Percentiles rank a stretch among this genome's conserved stretches.
Evolutionary conservation across 176 grass and related monocot genomes (phyloP).

Genomic region (Cenchrus purpureus): DNA sequence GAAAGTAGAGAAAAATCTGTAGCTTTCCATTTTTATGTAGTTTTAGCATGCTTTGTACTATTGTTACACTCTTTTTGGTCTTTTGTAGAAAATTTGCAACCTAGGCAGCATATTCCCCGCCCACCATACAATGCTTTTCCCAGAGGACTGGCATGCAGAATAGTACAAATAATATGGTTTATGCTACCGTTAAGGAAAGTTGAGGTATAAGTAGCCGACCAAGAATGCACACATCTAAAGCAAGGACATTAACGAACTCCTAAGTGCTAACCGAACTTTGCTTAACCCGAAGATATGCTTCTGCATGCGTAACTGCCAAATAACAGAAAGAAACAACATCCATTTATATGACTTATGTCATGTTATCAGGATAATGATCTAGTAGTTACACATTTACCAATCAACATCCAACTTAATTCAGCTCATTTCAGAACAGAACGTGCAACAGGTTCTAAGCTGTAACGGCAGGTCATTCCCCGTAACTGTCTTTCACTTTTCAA

Average conservation of each 20-base stretch:
- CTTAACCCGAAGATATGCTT: background rate
- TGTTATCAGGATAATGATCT: background rate
- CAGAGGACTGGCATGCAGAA: background rate
- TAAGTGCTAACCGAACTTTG: slow-evolving; percentile 6
- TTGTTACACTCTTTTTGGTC: background rate
- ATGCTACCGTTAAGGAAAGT: background rate
- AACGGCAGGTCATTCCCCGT: background rate
- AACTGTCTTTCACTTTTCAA: background rate
- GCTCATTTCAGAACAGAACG: slow-evolving; percentile 17
- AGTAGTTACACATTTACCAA: background rate
- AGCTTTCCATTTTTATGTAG: background rate
- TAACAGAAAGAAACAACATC: background rate
- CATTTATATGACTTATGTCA: background rate
- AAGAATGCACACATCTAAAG: background rate
- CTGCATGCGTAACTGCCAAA: background rate
- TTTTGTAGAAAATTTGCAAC: slow-evolving; percentile 9
- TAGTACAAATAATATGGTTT: background rate
- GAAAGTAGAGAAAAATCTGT: background rate
- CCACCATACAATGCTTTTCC: background rate
- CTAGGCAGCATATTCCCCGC: slow-evolving; percentile 9
- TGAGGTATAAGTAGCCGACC: background rate
- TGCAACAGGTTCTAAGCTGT: background rate
- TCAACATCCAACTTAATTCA: background rate
- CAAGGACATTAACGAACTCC: background rate
- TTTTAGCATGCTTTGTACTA: background rate